Percentiles rank a stretch among this genome's conserved stretches.
phyloP scores from a whole-genome alignment of 164 flowering plant genomes.

The Liquidambar formosana region DNA sequence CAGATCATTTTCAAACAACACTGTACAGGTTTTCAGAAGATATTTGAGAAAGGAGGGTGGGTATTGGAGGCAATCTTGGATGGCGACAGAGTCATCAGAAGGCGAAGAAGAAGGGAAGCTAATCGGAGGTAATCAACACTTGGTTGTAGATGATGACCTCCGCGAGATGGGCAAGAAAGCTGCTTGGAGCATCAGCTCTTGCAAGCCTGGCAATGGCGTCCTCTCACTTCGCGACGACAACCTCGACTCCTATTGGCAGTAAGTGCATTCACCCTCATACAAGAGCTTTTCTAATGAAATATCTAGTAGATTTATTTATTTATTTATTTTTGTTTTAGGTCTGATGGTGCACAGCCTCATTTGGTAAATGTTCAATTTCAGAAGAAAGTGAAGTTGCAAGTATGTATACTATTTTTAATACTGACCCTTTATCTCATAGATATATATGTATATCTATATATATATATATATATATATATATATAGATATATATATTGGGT shows the following conservation, averaged over 20 bases:
- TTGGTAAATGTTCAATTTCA: conserved; percentile 88
- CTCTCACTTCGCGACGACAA: conserved; percentile 78
- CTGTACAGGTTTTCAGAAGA: too few species aligned
- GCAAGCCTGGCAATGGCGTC: conserved; percentile 96
- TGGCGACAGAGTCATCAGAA: conserved; percentile 86
- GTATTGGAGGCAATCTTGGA: neutral
- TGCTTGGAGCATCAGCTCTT: conserved; percentile 98
- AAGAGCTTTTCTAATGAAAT: too few species aligned
- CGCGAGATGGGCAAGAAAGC: conserved; percentile 92
- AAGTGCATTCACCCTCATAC: neutral
- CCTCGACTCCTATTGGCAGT: conserved; percentile 96
- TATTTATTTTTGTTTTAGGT: conserved; percentile 47
- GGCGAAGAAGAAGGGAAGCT: conserved; percentile 88
- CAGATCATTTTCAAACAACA: too few species aligned
- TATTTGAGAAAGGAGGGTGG: neutral
- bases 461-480: too few species aligned
- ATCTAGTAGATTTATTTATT: too few species aligned
- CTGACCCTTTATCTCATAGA: neutral
- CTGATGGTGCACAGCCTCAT: conserved; percentile 98
- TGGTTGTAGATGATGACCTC: conserved; percentile 69
- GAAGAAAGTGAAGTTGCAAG: conserved; percentile 90
- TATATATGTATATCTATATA: too few species aligned
- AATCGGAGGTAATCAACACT: conserved; percentile 52
- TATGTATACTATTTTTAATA: conserved; percentile 11
- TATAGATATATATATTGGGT: too few species aligned